Conservation (phyloP, 2,329 filamentous ascomycete genomes). For the Bipolaris gigantea region DNA sequence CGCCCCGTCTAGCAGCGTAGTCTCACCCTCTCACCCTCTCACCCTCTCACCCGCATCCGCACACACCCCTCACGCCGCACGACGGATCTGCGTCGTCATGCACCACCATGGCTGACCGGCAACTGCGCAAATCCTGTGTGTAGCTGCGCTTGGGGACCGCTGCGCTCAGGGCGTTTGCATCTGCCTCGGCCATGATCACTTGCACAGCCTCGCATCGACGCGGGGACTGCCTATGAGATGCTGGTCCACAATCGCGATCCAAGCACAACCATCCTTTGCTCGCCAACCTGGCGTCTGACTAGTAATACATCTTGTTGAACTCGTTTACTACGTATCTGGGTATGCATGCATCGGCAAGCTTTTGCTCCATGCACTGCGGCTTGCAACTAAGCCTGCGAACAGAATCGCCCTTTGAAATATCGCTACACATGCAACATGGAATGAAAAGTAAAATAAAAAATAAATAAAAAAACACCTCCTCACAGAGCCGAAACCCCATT, state of each 20-base stretch:
- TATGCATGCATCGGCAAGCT: background rate
- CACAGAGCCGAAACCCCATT: background rate
- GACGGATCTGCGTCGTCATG: background rate
- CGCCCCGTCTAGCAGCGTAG: background rate
- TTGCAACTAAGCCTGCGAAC: background rate
- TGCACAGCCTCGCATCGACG: constrained; percentile 4
- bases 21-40: no score
- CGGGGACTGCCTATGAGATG: constrained; percentile 3
- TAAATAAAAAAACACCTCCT: constrained; percentile 4
- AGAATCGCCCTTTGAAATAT: background rate
- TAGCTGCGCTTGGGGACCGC: background rate
- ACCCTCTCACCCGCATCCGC: no score
- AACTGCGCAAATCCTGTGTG: constrained; percentile 1
- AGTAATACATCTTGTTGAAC: constrained; percentile 1
- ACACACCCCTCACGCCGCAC: background rate
- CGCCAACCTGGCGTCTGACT: background rate
- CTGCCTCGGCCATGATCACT: background rate
- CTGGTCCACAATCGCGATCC: constrained; percentile 1
- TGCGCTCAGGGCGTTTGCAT: background rate
- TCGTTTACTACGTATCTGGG: background rate
- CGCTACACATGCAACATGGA: constrained; percentile 4
- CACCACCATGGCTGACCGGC: background rate
- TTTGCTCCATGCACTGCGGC: background rate
- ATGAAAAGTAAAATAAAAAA: no score
- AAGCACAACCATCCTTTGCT: background rate